Evolutionary conservation across 1,139 yeast species (phyloP).

Genomic region (Petasospora rhodanensis): DNA sequence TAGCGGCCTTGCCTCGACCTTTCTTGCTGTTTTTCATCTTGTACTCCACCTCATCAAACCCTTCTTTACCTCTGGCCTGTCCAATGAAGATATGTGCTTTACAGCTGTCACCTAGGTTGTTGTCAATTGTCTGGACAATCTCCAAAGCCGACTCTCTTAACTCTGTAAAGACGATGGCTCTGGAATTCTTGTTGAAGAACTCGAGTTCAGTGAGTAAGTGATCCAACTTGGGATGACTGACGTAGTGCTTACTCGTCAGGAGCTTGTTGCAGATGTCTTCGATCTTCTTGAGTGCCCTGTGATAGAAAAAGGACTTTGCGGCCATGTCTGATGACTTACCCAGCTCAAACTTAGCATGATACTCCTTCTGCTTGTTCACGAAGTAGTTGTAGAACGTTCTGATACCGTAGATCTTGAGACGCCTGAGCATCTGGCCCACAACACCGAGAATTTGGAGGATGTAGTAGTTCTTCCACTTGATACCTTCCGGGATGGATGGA

Average conservation of each 20-base stretch:
- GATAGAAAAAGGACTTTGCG: constrained; percentile 55
- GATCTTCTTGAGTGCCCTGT: constrained; percentile 43
- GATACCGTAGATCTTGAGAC: constrained; percentile 79
- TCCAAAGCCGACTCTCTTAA: constrained; percentile 86
- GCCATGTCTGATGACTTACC: constrained; percentile 48
- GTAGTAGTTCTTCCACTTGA: constrained; percentile 66
- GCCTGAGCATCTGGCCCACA: constrained; percentile 68
- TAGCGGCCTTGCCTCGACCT: constrained; percentile 36
- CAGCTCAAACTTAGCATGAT: constrained; percentile 48
- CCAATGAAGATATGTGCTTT: constrained; percentile 91
- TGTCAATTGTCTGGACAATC: constrained; percentile 65
- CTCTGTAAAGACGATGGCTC: constrained; percentile 85
- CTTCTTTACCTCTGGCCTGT: constrained; percentile 61
- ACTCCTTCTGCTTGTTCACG: constrained; percentile 52
- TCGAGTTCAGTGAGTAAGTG: constrained; percentile 53
- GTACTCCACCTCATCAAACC: constrained; percentile 51
- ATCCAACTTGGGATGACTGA: constrained; percentile 77
- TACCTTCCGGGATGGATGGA: constrained; percentile 54
- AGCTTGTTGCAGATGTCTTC: constrained; percentile 42
- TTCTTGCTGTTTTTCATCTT: constrained; percentile 37
- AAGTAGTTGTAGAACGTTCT: constrained; percentile 68
- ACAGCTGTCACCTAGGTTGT: constrained; percentile 35
- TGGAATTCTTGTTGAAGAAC: constrained; percentile 51
- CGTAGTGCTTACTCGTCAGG: constrained; percentile 36
- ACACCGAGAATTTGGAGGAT: constrained; percentile 59